phyloP scores from a whole-genome alignment of 768 basidiomycete genomes.

The Tephrocybe rancida region DNA sequence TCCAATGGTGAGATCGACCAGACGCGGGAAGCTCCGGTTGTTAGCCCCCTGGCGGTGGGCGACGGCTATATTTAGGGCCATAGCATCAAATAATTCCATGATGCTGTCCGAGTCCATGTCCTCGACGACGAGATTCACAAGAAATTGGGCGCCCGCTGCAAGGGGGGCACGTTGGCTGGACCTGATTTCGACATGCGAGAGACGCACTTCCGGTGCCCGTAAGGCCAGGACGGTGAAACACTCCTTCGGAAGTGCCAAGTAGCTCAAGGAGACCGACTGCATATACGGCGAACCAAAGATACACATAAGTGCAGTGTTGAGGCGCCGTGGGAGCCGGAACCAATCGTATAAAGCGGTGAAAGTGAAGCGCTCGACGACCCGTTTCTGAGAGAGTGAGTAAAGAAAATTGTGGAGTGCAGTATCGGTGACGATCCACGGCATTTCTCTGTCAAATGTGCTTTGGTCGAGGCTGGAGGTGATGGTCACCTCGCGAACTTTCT shows the following conservation, averaged over 20 bases:
- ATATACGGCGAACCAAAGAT: not conserved
- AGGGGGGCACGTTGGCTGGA: not conserved
- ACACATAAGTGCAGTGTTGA: not conserved
- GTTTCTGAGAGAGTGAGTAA: not conserved
- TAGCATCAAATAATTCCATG: not conserved
- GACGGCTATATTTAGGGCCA: not conserved
- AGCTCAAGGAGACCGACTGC: not conserved
- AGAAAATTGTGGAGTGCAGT: not conserved
- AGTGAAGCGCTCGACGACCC: not conserved
- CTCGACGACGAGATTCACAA: not conserved
- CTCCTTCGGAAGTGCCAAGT: not conserved
- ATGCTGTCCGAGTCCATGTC: not conserved
- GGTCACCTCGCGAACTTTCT: not conserved
- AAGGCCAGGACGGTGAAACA: not conserved
- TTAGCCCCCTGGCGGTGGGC: not conserved
- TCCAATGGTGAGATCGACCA: not conserved
- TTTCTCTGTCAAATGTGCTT: not conserved
- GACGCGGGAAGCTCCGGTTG: not conserved
- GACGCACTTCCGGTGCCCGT: not conserved
- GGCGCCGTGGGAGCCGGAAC: not conserved
- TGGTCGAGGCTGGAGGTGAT: not conserved
- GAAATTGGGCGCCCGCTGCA: not conserved
- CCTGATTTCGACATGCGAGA: not conserved
- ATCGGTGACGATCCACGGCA: not conserved
- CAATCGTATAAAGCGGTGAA: not conserved